phyloP scores from a whole-genome alignment of 441 rosid genomes.

The Gossypium schwendimanii region DNA sequence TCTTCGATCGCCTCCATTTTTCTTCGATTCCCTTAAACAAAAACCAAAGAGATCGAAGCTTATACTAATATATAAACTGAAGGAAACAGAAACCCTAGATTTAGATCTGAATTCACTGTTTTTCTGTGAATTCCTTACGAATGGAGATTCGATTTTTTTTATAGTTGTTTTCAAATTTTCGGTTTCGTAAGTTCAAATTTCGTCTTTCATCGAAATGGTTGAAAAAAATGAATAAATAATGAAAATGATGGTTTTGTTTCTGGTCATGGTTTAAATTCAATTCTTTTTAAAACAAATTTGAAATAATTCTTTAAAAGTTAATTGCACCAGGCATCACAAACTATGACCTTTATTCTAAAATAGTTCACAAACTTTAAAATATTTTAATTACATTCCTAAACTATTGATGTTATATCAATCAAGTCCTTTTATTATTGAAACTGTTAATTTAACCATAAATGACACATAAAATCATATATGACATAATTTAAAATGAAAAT shows the following conservation, averaged over 20 bases:
- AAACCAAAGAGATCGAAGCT: conserved; percentile 11
- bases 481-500: no score
- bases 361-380: no score
- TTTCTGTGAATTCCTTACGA: neutral
- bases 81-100: neutral
- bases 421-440: no score
- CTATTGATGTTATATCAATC: no score
- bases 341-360: no score
- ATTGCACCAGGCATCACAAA: no score
- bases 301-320: no score
- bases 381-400: no score
- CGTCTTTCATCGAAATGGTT: neutral
- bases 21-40: neutral
- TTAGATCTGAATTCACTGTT: neutral
- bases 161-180: neutral
- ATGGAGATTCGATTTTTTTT: neutral
- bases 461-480: no score
- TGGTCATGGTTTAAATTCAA: neutral
- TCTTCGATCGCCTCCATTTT: conserved; percentile 94
- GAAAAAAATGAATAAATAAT: neutral
- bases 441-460: no score
- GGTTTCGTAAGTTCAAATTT: conserved; percentile 5
- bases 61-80: neutral
- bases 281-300: neutral
- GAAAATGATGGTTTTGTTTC: conserved; percentile 9